These are phyloP conservation scores for Clausena lansium DNA, from an alignment of 345 rosid genomes.

Conservation along the genomic window DNA sequence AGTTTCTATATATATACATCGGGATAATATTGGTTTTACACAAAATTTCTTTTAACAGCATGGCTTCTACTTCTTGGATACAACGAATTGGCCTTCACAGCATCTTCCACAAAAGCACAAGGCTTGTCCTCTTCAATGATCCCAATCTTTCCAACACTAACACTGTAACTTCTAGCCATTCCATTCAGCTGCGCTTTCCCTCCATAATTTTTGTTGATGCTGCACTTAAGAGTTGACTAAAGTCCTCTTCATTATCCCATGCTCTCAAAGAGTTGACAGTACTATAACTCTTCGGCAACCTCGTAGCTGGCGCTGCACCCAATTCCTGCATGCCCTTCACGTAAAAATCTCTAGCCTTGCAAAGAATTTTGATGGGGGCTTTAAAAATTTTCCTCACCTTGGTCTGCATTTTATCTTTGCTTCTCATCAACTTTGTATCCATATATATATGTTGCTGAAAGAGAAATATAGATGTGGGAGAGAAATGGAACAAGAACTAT, in stretches of 20 bases:
- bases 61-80: constrained; percentile 15
- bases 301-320: neutral
- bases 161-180: constrained; percentile 38
- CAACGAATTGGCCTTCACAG: neutral
- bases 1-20: no score
- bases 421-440: constrained; percentile 15
- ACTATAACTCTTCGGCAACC: constrained; percentile 33
- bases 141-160: constrained; percentile 45
- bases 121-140: constrained; percentile 41
- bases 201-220: neutral
- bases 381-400: constrained; percentile 22
- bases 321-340: constrained; percentile 29
- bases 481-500: neutral
- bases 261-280: constrained; percentile 22
- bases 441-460: neutral
- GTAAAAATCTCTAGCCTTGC: constrained; percentile 38
- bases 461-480: neutral
- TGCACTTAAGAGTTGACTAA: constrained; percentile 15
- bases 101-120: constrained; percentile 33
- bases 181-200: neutral
- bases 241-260: constrained; percentile 15
- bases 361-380: constrained; percentile 31
- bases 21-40: neutral
- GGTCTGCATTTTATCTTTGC: constrained; percentile 20
- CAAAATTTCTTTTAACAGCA: neutral